Conservation (phyloP, 306 rosid species). For the Begonia masoniana region DNA sequence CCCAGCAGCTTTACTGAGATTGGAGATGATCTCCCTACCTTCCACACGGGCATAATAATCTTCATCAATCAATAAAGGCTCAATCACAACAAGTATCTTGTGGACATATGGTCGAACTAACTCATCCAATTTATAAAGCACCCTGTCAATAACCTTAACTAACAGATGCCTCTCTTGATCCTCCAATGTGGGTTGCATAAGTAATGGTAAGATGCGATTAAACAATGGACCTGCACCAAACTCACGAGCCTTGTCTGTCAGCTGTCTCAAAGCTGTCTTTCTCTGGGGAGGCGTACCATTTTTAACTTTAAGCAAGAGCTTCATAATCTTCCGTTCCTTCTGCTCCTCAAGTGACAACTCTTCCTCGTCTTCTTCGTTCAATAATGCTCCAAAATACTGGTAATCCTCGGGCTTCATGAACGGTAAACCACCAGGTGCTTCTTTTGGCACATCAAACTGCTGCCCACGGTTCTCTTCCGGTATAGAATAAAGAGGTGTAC, state of each 20-base stretch:
- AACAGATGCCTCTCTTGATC: constrained; percentile 76
- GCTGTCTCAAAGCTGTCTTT: constrained; percentile 64
- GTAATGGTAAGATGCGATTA: constrained; percentile 59
- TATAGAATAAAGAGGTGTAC: constrained; percentile 53
- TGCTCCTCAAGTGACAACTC: constrained; percentile 59
- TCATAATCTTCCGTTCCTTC: constrained; percentile 74
- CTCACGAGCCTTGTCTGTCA: constrained; percentile 68
- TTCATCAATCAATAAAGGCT: constrained; percentile 88
- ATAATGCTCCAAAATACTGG: constrained; percentile 58
- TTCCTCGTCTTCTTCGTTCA: constrained; percentile 66
- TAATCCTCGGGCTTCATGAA: constrained; percentile 75
- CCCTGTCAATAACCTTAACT: constrained; percentile 80
- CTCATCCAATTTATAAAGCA: constrained; percentile 88
- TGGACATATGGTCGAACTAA: constrained; percentile 91
- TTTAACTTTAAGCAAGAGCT: constrained; percentile 65
- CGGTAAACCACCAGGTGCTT: constrained; percentile 57
- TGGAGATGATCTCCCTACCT: constrained; percentile 89
- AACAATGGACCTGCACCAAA: constrained; percentile 72
- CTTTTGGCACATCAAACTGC: constrained; percentile 69
- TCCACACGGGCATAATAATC: constrained; percentile 96
- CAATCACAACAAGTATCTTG: constrained; percentile 94
- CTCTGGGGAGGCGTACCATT: constrained; percentile 70
- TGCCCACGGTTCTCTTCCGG: constrained; percentile 79
- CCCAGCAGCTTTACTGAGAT: constrained; percentile 97
- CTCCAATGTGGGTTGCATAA: constrained; percentile 72